phyloP scores from a whole-genome alignment of 2,329 filamentous ascomycete genomes.

The Ascocoryne sarcoides region DNA sequence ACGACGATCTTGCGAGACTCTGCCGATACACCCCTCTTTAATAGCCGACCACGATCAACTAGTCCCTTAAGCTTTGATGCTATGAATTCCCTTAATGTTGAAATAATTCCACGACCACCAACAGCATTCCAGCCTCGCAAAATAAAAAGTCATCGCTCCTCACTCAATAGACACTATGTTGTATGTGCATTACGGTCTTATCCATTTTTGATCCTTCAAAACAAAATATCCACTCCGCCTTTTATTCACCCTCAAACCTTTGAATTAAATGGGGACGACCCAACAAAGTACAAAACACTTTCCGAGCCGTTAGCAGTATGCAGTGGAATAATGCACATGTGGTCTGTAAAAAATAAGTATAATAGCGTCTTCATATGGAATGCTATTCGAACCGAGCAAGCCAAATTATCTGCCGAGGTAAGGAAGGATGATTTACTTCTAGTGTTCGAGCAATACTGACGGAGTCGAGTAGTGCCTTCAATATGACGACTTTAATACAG shows the following conservation, averaged over 20 bases:
- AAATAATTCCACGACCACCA: slow-evolving; percentile 1
- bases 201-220: slow-evolving; percentile 14
- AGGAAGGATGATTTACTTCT: not conserved
- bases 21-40: no score
- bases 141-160: slow-evolving; percentile 1
- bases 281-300: not conserved
- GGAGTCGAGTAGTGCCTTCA: slow-evolving; percentile 8
- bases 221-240: slow-evolving; percentile 6
- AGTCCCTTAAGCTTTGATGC: no score
- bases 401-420: slow-evolving; percentile 14
- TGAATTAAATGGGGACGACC: not conserved
- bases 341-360: slow-evolving; percentile 8
- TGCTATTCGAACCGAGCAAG: slow-evolving; percentile 13
- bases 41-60: no score
- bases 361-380: slow-evolving; percentile 14
- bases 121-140: slow-evolving; percentile 9
- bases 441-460: no score
- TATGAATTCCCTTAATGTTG: no score
- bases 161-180: slow-evolving; percentile 12
- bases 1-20: no score
- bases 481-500: slow-evolving; percentile 5
- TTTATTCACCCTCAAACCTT: slow-evolving; percentile 14
- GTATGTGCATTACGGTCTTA: slow-evolving; percentile 13
- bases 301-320: slow-evolving; percentile 10
- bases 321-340: slow-evolving; percentile 10